phyloP scores from a whole-genome alignment of 192 early-diverging fungal species.

The Cladochytrium replicatum region DNA sequence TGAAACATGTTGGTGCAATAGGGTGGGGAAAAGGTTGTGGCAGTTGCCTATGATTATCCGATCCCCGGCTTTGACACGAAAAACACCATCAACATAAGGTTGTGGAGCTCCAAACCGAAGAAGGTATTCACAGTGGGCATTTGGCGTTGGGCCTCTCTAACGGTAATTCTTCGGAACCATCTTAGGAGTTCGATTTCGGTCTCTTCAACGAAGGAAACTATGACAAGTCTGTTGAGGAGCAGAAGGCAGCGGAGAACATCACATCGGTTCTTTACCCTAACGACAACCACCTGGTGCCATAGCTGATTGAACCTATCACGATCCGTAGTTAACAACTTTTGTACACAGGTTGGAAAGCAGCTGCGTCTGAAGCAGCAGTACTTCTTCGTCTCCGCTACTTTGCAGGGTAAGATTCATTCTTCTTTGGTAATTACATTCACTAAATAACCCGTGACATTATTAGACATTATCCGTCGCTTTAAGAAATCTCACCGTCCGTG shows the following conservation, averaged over 20 bases:
- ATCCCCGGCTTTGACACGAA: slow-evolving; percentile 93
- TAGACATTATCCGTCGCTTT: slow-evolving; percentile 78
- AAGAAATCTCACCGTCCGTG: slow-evolving; percentile 75
- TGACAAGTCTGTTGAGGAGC: slow-evolving; percentile 80
- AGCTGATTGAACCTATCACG: background rate
- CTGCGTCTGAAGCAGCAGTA: slow-evolving; percentile 96
- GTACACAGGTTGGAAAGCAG: slow-evolving; percentile 74
- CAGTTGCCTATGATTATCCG: slow-evolving; percentile 93
- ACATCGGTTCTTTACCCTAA: slow-evolving; percentile 53
- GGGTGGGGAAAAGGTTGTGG: slow-evolving; percentile 73
- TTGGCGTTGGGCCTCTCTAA: slow-evolving; percentile 73
- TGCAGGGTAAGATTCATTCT: slow-evolving; percentile 55
- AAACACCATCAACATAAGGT: slow-evolving; percentile 91
- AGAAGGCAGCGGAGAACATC: slow-evolving; percentile 87
- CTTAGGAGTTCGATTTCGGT: slow-evolving; percentile 17
- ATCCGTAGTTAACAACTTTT: background rate
- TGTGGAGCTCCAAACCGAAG: slow-evolving; percentile 92
- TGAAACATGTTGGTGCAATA: background rate
- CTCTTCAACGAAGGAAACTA: slow-evolving; percentile 86
- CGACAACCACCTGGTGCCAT: background rate
- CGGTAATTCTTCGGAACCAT: slow-evolving; percentile 4
- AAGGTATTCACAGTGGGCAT: slow-evolving; percentile 44
- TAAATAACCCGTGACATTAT: slow-evolving; percentile 8
- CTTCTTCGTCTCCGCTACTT: slow-evolving; percentile 86
- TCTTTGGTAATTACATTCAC: slow-evolving; percentile 4